Evolutionary conservation across 2,329 filamentous ascomycete species (phyloP).

Genomic region (Rhynchosporium secalis): DNA sequence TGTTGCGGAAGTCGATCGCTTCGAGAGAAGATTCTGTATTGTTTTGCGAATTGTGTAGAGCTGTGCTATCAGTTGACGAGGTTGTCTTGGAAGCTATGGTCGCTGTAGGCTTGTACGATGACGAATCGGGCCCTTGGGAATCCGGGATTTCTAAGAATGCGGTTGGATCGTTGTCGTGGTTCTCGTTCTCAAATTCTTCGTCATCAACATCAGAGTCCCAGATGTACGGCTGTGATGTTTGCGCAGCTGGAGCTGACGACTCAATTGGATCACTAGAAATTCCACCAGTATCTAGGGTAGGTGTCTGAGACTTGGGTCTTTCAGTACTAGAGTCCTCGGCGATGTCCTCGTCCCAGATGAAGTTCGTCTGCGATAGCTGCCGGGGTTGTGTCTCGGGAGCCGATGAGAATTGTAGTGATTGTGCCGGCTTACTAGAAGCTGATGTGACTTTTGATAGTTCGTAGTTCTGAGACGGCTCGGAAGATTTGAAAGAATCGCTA

Average conservation of each 20-base stretch:
- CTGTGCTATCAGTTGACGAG: neutral
- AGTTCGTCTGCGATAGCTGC: slow-evolving; percentile 3
- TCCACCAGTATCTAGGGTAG: neutral
- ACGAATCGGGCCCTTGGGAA: slow-evolving; percentile 29
- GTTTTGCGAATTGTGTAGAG: neutral
- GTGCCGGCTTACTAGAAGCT: neutral
- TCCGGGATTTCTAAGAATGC: slow-evolving; percentile 22
- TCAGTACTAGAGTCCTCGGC: neutral
- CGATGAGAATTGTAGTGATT: slow-evolving; percentile 14
- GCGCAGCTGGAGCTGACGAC: neutral
- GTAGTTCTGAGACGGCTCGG: too few relatives aligned
- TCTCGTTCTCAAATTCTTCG: neutral
- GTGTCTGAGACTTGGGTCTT: neutral
- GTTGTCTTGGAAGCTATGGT: slow-evolving; percentile 13
- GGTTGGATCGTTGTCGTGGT: neutral
- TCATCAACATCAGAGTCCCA: slow-evolving; percentile 1
- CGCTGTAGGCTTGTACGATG: slow-evolving; percentile 20
- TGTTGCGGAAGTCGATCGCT: slow-evolving; percentile 9
- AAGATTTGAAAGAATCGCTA: neutral
- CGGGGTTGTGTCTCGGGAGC: neutral
- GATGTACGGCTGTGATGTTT: neutral
- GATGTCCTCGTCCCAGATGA: slow-evolving; percentile 32
- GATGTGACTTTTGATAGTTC: too few relatives aligned
- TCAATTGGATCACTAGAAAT: neutral
- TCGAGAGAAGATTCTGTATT: slow-evolving; percentile 4